Conservation (phyloP, 2,329 filamentous ascomycete genomes). For the Magnaporthiopsis poae region DNA sequence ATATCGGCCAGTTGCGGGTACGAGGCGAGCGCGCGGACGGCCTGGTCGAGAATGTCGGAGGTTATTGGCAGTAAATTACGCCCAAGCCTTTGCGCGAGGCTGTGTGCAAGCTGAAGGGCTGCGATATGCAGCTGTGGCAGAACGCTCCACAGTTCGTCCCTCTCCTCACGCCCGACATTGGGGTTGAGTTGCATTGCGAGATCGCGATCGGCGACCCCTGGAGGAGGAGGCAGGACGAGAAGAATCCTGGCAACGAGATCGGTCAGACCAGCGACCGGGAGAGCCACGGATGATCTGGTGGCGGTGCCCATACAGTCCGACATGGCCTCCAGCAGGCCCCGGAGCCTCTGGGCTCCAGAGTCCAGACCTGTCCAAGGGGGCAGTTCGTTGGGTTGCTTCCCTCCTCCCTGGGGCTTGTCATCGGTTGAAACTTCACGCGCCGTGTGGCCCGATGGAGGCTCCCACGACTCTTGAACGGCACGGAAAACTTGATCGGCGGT, state of each 20-base stretch:
- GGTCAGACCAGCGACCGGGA: constrained; percentile 58
- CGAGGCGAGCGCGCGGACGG: constrained; percentile 59
- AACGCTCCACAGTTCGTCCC: constrained; percentile 63
- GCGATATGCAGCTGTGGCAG: constrained; percentile 67
- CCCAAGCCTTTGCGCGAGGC: constrained; percentile 49
- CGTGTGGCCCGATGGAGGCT: constrained; percentile 45
- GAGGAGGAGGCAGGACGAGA: constrained; percentile 48
- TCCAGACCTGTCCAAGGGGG: constrained; percentile 65
- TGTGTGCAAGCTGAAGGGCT: constrained; percentile 51
- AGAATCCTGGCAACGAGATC: constrained; percentile 63
- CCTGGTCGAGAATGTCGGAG: constrained; percentile 59
- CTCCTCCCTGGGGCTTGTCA: constrained; percentile 37
- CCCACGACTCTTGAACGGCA: constrained; percentile 71
- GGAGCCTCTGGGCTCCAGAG: constrained; percentile 60
- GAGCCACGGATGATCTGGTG: constrained; percentile 54
- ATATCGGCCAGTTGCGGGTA: constrained; percentile 34
- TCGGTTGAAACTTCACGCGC: constrained; percentile 30
- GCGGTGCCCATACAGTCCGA: constrained; percentile 51
- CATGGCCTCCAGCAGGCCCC: constrained; percentile 56
- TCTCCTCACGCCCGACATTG: constrained; percentile 69
- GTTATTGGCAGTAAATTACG: constrained; percentile 48
- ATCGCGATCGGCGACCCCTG: constrained; percentile 32
- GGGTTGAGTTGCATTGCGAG: constrained; percentile 54
- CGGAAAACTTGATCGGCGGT: constrained; percentile 71
- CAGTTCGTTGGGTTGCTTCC: constrained; percentile 40